Base-by-base conservation (phyloP, 2,329 filamentous ascomycete species). In the Tolypocladium paradoxum region DNA sequence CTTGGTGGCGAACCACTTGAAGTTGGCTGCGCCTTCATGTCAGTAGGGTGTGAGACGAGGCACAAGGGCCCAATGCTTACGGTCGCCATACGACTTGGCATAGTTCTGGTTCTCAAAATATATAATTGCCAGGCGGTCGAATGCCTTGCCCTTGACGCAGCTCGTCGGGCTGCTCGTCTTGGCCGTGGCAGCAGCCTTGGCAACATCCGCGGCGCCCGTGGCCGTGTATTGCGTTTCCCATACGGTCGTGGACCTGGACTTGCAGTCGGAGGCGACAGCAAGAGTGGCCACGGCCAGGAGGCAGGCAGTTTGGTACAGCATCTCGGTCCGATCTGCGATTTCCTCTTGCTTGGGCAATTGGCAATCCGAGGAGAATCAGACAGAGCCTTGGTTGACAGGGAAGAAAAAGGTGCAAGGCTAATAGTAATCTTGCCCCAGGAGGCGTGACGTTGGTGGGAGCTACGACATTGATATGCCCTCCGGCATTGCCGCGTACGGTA, bases 101-200 rank as follows among this genome's bases (percentile, higher is more conserved):
- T 79, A 90, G 67, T 84, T 77, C 49, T 83, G 87, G 65, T 91
- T 91, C 72, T 91, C 88, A 48, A 90, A 76, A 83, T 85, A 91
- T 67, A 91, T 82, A 54, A 83, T 79, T 53, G 82, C 82, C 56
- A 88, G 79, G 18, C 87, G 82, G 64, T 90, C 79, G 64, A 91
- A 91, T 0, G 77, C 82, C 64, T 84, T 82, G 56, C 88, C 88
- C 64, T 81, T 76, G 50, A 90, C 82, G 61, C 82, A 65, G 65
- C 76, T 83, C 34, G 77, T 81, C 2, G 83, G 81, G 56, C 79
- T 82, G 56, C 71, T 69, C 1, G 83, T 83, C 63, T 76, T 73
- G 12, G 82, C 82, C 1, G 79, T 85, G 8, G 82, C 82, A 50
- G 75, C 75, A 29, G 81, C 80, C 20, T 75, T 75, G 6, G 73